These are phyloP conservation scores for Deuterostichococcus epilithicus DNA, from an alignment of 139 green algal genomes.

Conservation along the genomic window DNA sequence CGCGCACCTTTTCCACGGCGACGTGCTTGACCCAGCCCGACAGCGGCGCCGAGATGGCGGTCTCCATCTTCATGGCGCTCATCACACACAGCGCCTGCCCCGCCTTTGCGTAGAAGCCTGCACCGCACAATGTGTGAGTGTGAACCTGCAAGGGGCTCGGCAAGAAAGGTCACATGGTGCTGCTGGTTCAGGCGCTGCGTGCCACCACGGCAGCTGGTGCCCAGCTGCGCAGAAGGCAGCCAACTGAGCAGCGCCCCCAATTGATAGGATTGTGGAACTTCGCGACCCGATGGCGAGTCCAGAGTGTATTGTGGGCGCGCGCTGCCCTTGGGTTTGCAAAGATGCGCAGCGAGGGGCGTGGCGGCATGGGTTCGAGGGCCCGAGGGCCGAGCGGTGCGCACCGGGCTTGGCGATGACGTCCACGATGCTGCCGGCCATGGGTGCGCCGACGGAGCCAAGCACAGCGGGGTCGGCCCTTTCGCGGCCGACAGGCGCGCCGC, in stretches of 20 bases:
- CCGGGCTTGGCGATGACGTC: constrained; percentile 59
- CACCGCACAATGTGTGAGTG: neutral
- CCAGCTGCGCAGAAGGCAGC: no score
- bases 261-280: no score
- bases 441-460: constrained; percentile 68
- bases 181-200: neutral
- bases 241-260: no score
- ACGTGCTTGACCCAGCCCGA: constrained; percentile 65
- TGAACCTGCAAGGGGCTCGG: neutral
- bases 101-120: constrained; percentile 56
- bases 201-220: neutral
- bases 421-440: constrained; percentile 89
- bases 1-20: constrained; percentile 60
- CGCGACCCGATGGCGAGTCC: no score
- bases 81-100: constrained; percentile 83
- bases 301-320: no score
- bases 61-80: constrained; percentile 98
- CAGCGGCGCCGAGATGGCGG: constrained; percentile 70
- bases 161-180: neutral
- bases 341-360: neutral
- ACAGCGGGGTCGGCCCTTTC: constrained; percentile 51
- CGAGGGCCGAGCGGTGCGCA: neutral
- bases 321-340: no score
- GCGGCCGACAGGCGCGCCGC: constrained; percentile 17
- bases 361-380: neutral